These are phyloP conservation scores for Cryphonectria japonica DNA, from an alignment of 2,329 filamentous ascomycete genomes.

Conservation along the genomic window DNA sequence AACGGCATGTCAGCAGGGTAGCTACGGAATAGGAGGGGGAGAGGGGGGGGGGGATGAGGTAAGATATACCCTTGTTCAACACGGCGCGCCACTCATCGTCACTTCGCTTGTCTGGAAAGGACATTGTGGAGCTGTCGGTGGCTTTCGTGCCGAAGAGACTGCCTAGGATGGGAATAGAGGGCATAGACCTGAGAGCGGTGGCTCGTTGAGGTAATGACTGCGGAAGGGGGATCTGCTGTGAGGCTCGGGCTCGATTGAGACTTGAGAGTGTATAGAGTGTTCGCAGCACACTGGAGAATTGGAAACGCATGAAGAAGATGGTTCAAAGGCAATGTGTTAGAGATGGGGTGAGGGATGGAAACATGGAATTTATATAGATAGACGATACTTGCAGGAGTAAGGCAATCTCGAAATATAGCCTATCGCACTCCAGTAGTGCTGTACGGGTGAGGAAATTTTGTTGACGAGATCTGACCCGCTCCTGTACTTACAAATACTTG, in stretches of 20 bases:
- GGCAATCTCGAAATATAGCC: background rate
- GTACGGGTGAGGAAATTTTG: constrained; percentile 29
- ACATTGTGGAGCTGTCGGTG: constrained; percentile 55
- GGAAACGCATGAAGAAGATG: constrained; percentile 51
- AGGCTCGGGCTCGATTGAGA: constrained; percentile 43
- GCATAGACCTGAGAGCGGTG: constrained; percentile 62
- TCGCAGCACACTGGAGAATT: constrained; percentile 50
- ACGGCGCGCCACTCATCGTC: constrained; percentile 89
- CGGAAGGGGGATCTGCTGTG: constrained; percentile 29
- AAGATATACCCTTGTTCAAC: constrained; percentile 59
- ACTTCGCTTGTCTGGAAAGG: constrained; percentile 78
- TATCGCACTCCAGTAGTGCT: constrained; percentile 2
- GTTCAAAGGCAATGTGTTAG: background rate
- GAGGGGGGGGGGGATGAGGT: background rate
- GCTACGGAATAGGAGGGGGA: background rate
- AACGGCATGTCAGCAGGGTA: constrained; percentile 8
- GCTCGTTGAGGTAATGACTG: constrained; percentile 33
- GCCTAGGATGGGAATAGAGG: constrained; percentile 76
- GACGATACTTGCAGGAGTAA: background rate
- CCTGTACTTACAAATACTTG: constrained; percentile 26
- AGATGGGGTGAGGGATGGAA: background rate
- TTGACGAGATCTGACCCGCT: constrained; percentile 2
- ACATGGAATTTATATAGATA: background rate
- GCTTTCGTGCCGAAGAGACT: constrained; percentile 71
- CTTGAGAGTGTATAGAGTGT: constrained; percentile 52